A percentile compares a stretch with the other conserved stretches of the same genome.
Evolutionary conservation across 768 basidiomycete species (phyloP).

Genomic region (Boletus vinaceobasis): DNA sequence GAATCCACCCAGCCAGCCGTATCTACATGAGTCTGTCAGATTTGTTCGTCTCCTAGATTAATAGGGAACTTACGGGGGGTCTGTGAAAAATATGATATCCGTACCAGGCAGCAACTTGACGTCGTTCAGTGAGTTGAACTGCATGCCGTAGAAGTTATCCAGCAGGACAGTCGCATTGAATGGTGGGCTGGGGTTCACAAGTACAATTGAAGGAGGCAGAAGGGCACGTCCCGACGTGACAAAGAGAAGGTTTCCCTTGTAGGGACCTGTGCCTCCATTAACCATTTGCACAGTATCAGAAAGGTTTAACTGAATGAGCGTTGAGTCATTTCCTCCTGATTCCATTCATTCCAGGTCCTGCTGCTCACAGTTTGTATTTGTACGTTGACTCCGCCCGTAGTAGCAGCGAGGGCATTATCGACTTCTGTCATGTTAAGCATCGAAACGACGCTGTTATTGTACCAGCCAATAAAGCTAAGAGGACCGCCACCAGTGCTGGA

Average conservation of each 20-base stretch:
- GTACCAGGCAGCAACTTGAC: constrained; percentile 67
- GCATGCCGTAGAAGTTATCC: constrained; percentile 77
- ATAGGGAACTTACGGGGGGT: constrained; percentile 48
- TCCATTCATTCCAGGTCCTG: neutral
- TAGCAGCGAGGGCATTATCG: constrained; percentile 40
- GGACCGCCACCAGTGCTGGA: constrained; percentile 66
- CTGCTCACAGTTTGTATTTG: constrained; percentile 41
- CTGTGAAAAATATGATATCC: constrained; percentile 74
- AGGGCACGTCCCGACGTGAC: constrained; percentile 64
- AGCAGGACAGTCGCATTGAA: constrained; percentile 67
- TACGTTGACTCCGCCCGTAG: constrained; percentile 42
- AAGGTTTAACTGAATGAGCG: constrained; percentile 47
- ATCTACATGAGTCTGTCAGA: constrained; percentile 35
- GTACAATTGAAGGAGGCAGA: constrained; percentile 57
- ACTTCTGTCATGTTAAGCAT: constrained; percentile 61
- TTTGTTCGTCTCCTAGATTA: neutral
- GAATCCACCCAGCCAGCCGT: constrained; percentile 64
- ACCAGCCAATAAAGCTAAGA: constrained; percentile 59
- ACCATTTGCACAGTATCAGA: constrained; percentile 64
- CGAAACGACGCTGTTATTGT: constrained; percentile 61
- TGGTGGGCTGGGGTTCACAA: constrained; percentile 62
- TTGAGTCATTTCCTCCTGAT: neutral
- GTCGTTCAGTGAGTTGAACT: constrained; percentile 83
- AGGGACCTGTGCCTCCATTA: constrained; percentile 66
- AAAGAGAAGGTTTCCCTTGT: constrained; percentile 54